Conservation (phyloP, 768 basidiomycete genomes). For the Pisolithus tinctorius region DNA sequence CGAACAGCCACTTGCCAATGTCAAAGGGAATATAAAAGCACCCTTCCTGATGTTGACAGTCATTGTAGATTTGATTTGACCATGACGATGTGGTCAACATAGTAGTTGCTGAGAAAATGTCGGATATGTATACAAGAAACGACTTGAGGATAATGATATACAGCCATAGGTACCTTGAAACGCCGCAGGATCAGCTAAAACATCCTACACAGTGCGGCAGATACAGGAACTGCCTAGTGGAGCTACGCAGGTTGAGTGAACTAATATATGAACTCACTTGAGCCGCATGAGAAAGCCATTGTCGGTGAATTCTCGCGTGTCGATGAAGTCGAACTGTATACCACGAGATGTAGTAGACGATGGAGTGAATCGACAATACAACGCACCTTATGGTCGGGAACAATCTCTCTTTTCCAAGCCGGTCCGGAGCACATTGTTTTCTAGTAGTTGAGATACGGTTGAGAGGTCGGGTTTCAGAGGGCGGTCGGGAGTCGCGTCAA, state of each 20-base stretch:
- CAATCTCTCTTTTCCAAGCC: conserved; percentile 95
- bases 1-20: conserved; percentile 93
- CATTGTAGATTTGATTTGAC: conserved; percentile 86
- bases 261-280: conserved; percentile 46
- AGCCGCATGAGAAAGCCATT: conserved; percentile 80
- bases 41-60: conserved; percentile 54
- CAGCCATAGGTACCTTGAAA: conserved; percentile 78
- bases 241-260: not conserved
- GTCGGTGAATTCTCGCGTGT: conserved; percentile 87
- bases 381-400: conserved; percentile 93
- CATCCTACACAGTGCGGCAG: not conserved
- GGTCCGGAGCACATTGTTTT: conserved; percentile 45
- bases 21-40: conserved; percentile 85
- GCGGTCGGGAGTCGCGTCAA: conserved; percentile 16
- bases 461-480: conserved; percentile 16
- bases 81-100: conserved; percentile 89
- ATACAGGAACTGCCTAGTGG: not conserved
- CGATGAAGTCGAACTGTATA: conserved; percentile 90
- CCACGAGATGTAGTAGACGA: not conserved
- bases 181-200: conserved; percentile 7
- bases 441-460: conserved; percentile 7
- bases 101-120: conserved; percentile 96
- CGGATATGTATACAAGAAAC: conserved; percentile 92
- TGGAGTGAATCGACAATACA: not conserved
- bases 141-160: conserved; percentile 93